phyloP scores from a whole-genome alignment of 2,329 filamentous ascomycete genomes.

The Emergomyces orientalis region DNA sequence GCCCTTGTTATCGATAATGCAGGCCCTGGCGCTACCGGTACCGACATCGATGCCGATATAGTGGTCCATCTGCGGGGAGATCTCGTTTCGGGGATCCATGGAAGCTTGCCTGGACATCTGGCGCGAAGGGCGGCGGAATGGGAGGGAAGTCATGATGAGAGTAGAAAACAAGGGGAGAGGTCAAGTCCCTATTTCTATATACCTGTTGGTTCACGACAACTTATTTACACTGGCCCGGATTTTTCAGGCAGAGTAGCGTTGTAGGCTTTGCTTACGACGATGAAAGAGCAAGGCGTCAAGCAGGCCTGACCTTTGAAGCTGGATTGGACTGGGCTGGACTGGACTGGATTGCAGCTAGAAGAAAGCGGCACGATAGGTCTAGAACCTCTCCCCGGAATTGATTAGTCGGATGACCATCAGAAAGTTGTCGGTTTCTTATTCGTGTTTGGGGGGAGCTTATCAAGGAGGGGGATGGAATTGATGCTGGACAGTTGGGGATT shows the following conservation, averaged over 20 bases:
- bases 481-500: not conserved
- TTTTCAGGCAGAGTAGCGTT: not conserved
- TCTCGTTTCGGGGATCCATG: constrained; percentile 45
- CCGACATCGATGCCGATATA: constrained; percentile 91
- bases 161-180: not conserved
- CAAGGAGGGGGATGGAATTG: not conserved
- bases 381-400: not conserved
- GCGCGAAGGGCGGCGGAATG: constrained; percentile 26
- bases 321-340: not conserved
- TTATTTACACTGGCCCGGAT: not conserved
- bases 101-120: constrained; percentile 32
- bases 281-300: not conserved
- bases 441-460: not conserved
- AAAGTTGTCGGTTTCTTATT: not conserved
- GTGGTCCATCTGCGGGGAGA: constrained; percentile 49
- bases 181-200: not conserved
- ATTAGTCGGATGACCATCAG: not conserved
- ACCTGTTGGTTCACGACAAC: not conserved
- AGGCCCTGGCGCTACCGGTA: constrained; percentile 88
- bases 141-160: constrained; percentile 25
- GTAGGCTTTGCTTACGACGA: constrained; percentile 7
- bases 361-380: not conserved
- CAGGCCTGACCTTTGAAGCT: not conserved
- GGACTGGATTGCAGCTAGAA: not conserved
- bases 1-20: constrained; percentile 84